Conservation (phyloP, 345 rosid genomes). For the Angophora floribunda region DNA sequence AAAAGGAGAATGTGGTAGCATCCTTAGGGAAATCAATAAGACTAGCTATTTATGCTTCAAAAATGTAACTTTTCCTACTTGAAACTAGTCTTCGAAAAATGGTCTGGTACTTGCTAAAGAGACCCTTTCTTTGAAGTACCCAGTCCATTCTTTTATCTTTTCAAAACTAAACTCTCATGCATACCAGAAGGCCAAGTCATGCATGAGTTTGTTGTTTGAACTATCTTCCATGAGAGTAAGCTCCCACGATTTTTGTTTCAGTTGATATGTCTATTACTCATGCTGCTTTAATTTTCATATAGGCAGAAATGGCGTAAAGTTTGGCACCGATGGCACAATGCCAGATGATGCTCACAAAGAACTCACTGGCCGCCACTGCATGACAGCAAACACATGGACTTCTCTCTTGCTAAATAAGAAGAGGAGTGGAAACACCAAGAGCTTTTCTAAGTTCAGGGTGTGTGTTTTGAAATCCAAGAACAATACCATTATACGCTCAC, state of each 20-base stretch:
- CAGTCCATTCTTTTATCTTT: too few relatives aligned
- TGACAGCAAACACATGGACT: slow-evolving; percentile 45
- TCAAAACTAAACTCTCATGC: too few relatives aligned
- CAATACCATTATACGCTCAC: slow-evolving; percentile 42
- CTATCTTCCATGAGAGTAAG: neutral
- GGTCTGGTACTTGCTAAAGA: too few relatives aligned
- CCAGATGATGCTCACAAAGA: slow-evolving; percentile 54
- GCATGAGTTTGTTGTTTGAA: neutral
- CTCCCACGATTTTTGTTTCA: fast-evolving
- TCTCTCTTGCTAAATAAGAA: slow-evolving; percentile 51
- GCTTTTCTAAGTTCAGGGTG: slow-evolving; percentile 38
- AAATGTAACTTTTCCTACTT: too few relatives aligned
- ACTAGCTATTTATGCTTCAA: too few relatives aligned
- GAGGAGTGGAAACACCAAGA: slow-evolving; percentile 33
- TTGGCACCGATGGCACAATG: slow-evolving; percentile 39
- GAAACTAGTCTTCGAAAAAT: fast-evolving
- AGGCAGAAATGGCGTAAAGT: slow-evolving; percentile 57
- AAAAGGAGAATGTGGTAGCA: too few relatives aligned
- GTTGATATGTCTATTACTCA: neutral
- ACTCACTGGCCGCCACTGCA: slow-evolving; percentile 22
- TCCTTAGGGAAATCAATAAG: too few relatives aligned
- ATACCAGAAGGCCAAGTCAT: neutral
- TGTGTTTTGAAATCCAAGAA: slow-evolving; percentile 47
- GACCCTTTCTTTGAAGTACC: neutral
- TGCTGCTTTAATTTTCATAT: fast-evolving